Base-by-base conservation (phyloP, 2,329 filamentous ascomycete species). In the Penicillium sp. region DNA sequence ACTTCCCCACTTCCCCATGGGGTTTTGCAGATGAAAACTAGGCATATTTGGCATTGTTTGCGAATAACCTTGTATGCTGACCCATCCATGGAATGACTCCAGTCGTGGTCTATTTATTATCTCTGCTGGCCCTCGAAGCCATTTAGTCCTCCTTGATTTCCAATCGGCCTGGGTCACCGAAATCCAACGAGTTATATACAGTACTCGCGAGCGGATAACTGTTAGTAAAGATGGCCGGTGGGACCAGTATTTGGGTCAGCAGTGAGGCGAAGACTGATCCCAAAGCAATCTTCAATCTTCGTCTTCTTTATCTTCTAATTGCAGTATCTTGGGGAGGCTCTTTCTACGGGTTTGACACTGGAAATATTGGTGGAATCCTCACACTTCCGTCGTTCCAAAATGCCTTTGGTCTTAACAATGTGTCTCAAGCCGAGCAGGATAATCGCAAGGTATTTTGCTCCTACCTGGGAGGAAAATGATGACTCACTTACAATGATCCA, bases 341-440 rank as follows among this genome's bases (percentile, higher is more conserved):
- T 32, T 65, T 69, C 4, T 74, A 75, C 56, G 72, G 71, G 15
- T 74, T 74, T 30, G 72, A 75, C 40, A 67, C 69, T 33, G 71
- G 71, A 15, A 74, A 74, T 34, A 75, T 75, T 27, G 71, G 71
- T 1, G 72, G 72, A 3, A 68, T 73, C 23, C 47, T 74, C 34
- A 73, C 68, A 1, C 63, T 75, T 4, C 62, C 68, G 1, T 69
- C 68, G 4, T 74, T 75, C 55, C 56, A 64, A 24, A 62, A 60
- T 50, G 67, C 72, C 0, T 73, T 75, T 49, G 72, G 72, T 0
- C 49, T 73, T 13, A 66, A 66, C 34, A 51, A 58, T 7, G 55
- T 74, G 6, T 61, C 60, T 17, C 47, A 61, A 39, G 60, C 56
- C 9, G 65, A 60, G 27, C 60, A 64, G 5, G 68, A 74, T 40